Conservation (phyloP, 352 stramenopile species). For the Globisporangium cystogenes region DNA sequence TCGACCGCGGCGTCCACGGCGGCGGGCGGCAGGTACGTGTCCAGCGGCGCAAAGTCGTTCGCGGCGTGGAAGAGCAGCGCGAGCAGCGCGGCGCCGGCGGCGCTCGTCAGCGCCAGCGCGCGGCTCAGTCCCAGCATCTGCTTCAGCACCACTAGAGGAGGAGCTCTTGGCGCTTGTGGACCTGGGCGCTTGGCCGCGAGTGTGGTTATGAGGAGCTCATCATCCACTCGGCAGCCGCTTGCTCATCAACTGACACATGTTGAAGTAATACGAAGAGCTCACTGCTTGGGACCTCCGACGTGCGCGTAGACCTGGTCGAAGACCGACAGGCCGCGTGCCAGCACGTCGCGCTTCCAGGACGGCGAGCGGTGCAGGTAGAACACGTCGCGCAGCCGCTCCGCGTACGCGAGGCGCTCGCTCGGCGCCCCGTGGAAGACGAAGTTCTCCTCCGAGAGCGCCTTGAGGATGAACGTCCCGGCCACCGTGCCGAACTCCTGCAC, state of each 20-base stretch:
- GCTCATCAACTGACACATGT: background rate
- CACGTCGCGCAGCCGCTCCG: slow-evolving; percentile 57
- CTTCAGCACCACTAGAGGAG: too few species aligned
- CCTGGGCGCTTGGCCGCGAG: background rate
- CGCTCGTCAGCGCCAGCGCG: slow-evolving; percentile 4
- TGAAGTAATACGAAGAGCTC: too few species aligned
- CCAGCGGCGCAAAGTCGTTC: slow-evolving; percentile 18
- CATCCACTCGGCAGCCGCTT: background rate
- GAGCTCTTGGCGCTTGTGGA: background rate
- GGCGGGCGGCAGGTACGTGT: slow-evolving; percentile 13
- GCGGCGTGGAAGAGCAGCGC: slow-evolving; percentile 13
- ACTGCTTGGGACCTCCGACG: background rate
- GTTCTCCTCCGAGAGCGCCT: slow-evolving; percentile 60
- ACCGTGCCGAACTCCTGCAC: slow-evolving; percentile 77
- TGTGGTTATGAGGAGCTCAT: background rate
- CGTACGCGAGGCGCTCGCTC: slow-evolving; percentile 41
- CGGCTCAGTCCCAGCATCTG: background rate
- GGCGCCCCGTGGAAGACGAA: slow-evolving; percentile 39
- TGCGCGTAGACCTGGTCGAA: slow-evolving; percentile 33
- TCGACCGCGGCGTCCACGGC: slow-evolving; percentile 9
- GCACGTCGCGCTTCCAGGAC: slow-evolving; percentile 55
- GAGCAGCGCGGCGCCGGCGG: slow-evolving; percentile 7
- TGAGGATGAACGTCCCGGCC: slow-evolving; percentile 46
- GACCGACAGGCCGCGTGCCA: slow-evolving; percentile 41
- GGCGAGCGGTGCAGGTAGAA: slow-evolving; percentile 73